Conservation (phyloP, 2,329 filamentous ascomycete species). For the Aspergillus uvarum region DNA sequence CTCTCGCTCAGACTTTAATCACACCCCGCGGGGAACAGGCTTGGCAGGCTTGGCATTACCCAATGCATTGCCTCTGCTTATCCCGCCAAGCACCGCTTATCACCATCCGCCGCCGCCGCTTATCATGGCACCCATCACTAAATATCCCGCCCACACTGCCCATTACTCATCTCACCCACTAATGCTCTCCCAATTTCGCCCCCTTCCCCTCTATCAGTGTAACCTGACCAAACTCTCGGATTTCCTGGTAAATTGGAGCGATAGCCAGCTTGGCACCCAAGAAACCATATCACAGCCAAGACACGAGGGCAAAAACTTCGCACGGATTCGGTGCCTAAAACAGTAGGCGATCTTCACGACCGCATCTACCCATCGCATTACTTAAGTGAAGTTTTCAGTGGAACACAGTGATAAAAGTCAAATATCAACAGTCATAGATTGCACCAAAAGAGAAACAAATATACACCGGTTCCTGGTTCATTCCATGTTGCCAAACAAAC, state of each 20-base stretch:
- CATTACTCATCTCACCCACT: too few species aligned
- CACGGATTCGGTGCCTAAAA: not conserved
- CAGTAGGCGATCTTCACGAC: not conserved
- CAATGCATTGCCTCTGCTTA: not conserved
- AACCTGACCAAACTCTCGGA: not conserved
- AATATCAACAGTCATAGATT: not conserved
- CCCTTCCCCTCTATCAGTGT: not conserved
- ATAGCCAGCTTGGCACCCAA: not conserved
- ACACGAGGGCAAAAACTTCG: not conserved
- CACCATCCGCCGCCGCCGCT: not conserved
- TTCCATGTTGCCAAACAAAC: not conserved
- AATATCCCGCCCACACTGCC: not conserved
- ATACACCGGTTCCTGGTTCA: not conserved
- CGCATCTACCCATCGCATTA: not conserved
- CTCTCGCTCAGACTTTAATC: not conserved
- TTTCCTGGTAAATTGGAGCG: not conserved
- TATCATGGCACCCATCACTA: not conserved
- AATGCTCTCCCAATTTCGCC: not conserved
- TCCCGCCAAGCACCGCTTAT: not conserved
- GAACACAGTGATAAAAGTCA: not conserved
- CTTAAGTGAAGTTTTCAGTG: not conserved
- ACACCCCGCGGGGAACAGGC: not conserved
- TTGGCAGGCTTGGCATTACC: not conserved
- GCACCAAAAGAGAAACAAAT: not conserved
- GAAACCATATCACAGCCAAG: not conserved